Percentiles rank a stretch among this genome's conserved stretches.
Conservation (phyloP, 345 rosid species). For the Ceriops zippeliana region DNA sequence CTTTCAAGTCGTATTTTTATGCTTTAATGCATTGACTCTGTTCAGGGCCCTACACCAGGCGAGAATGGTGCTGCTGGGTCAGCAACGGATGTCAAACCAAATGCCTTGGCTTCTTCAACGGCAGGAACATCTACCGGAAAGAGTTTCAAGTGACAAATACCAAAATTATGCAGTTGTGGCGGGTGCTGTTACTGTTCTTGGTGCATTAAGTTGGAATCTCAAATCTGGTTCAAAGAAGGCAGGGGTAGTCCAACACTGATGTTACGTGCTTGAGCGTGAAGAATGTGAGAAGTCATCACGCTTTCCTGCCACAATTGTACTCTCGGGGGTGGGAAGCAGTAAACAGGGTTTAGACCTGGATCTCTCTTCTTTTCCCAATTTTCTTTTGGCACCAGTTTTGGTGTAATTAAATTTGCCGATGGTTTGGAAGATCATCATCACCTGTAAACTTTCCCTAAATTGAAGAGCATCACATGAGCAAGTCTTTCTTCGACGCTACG, state of each 20-base stretch:
- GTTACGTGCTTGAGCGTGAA: background rate
- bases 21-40: background rate
- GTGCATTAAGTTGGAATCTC: constrained; percentile 86
- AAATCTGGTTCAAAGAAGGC: constrained; percentile 65
- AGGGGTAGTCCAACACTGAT: constrained; percentile 52
- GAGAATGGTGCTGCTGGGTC: constrained; percentile 43
- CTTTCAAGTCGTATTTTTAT: background rate
- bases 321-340: constrained; percentile 1
- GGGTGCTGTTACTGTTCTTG: constrained; percentile 50
- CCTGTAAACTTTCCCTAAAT: no score
- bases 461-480: no score
- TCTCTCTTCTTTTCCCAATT: background rate
- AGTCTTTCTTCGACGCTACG: no score
- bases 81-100: constrained; percentile 42
- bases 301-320: background rate
- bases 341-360: background rate
- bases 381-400: background rate
- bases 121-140: constrained; percentile 46
- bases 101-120: constrained; percentile 36
- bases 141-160: constrained; percentile 66
- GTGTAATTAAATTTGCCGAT: no score
- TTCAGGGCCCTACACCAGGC: constrained; percentile 72
- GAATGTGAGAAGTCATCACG: background rate
- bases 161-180: constrained; percentile 81
- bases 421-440: no score